Conservation (phyloP, 108 stramenopile genomes). For the Fistulifera solaris region DNA sequence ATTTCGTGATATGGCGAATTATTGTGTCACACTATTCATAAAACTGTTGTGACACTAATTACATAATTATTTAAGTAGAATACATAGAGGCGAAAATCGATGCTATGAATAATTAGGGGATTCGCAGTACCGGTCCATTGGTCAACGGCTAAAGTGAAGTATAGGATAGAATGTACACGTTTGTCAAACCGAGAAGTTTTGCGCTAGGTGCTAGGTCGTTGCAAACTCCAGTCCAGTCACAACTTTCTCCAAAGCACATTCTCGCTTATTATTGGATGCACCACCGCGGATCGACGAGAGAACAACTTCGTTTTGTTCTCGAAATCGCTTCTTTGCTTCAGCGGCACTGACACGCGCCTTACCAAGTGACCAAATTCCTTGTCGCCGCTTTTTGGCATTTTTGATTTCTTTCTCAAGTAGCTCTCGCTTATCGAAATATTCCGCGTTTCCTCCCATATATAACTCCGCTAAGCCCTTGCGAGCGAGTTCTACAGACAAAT, state of each 20-base stretch:
- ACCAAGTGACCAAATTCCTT: slow-evolving; percentile 35
- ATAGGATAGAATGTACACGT: too few species aligned
- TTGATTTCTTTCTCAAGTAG: slow-evolving; percentile 22
- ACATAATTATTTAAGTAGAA: too few species aligned
- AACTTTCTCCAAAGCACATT: too few species aligned
- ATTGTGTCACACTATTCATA: too few species aligned
- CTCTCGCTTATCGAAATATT: slow-evolving; percentile 40
- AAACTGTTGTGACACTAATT: too few species aligned
- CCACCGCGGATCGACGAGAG: not conserved
- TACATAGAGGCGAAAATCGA: too few species aligned
- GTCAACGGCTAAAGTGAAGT: too few species aligned
- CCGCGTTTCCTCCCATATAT: slow-evolving; percentile 54
- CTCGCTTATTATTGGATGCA: not conserved
- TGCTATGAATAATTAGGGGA: too few species aligned
- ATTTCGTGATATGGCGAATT: too few species aligned
- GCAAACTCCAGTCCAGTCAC: too few species aligned
- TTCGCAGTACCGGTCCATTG: too few species aligned
- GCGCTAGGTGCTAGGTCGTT: not conserved
- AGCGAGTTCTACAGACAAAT: slow-evolving; percentile 32
- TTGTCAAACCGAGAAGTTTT: not conserved
- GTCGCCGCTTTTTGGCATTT: slow-evolving; percentile 14
- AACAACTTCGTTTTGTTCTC: not conserved
- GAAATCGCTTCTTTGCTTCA: slow-evolving; percentile 24
- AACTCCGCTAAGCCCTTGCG: slow-evolving; percentile 38
- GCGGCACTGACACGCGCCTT: slow-evolving; percentile 24